These are phyloP conservation scores for Leccinum rimulosum DNA, from an alignment of 768 basidiomycete species.

Conservation along the genomic window DNA sequence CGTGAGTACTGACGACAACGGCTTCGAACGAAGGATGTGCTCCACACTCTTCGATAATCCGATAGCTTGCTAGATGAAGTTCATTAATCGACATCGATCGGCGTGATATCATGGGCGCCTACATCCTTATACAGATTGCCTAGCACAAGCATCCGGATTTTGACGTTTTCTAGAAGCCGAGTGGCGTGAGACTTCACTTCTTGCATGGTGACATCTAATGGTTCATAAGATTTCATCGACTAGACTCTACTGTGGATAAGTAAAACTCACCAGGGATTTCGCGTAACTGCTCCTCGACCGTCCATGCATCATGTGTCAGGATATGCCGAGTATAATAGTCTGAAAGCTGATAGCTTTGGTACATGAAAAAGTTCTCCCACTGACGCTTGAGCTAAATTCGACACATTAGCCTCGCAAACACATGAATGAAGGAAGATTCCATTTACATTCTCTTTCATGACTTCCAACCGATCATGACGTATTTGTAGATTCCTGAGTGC, in stretches of 20 bases:
- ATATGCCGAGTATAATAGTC: conserved; percentile 74
- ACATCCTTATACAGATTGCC: conserved; percentile 89
- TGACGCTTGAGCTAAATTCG: conserved; percentile 60
- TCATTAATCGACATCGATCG: background rate
- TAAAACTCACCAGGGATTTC: conserved; percentile 66
- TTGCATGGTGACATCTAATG: conserved; percentile 63
- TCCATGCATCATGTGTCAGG: conserved; percentile 71
- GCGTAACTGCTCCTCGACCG: conserved; percentile 69
- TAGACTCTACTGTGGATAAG: background rate
- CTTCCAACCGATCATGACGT: conserved; percentile 66
- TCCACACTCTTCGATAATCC: conserved; percentile 72
- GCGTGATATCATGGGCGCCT: conserved; percentile 24
- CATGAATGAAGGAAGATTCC: conserved; percentile 11
- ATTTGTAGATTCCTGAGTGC: conserved; percentile 64
- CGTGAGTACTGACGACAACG: conserved; percentile 40
- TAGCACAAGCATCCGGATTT: conserved; percentile 69
- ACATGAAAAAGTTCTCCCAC: conserved; percentile 86
- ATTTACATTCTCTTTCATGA: conserved; percentile 81
- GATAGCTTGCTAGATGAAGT: conserved; percentile 64
- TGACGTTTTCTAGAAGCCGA: conserved; percentile 58
- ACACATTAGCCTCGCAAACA: conserved; percentile 1
- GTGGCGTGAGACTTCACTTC: conserved; percentile 65
- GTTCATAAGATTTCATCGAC: background rate
- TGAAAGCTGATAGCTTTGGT: conserved; percentile 77
- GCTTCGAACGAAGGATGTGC: conserved; percentile 51